Evolutionary conservation across 495 filamentous ascomycete genomes (phyloP).

Genomic region (Aspergillus coremiiformis): DNA sequence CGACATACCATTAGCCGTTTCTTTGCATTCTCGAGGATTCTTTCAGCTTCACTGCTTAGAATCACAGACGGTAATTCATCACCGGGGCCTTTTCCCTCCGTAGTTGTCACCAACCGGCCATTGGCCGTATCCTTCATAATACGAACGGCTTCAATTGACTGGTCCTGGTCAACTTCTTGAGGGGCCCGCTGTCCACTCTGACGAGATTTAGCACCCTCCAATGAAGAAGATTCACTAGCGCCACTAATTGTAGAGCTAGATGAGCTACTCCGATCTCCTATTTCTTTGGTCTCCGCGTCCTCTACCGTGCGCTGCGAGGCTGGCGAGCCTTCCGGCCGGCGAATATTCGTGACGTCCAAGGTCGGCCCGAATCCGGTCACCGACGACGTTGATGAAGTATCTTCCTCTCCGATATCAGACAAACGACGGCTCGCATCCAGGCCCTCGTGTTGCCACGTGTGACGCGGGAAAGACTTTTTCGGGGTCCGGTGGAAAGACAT

Average conservation of each 20-base stretch:
- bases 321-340: conserved; percentile 14
- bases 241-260: conserved; percentile 37
- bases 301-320: conserved; percentile 6
- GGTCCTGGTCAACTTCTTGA: conserved; percentile 5
- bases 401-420: conserved; percentile 66
- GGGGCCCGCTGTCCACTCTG: conserved; percentile 11
- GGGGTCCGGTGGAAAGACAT: conserved; percentile 9
- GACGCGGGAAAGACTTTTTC: conserved; percentile 37
- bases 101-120: conserved; percentile 18
- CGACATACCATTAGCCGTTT: conserved; percentile 69
- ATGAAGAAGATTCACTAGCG: conserved; percentile 24
- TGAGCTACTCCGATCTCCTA: conserved; percentile 26
- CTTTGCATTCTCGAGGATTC: conserved; percentile 88
- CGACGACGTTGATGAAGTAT: conserved; percentile 23
- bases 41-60: conserved; percentile 73
- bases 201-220: conserved; percentile 13
- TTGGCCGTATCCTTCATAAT: conserved; percentile 1
- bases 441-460: conserved; percentile 45
- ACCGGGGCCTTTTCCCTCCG: conserved; percentile 29
- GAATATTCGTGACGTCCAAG: conserved; percentile 3
- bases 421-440: conserved; percentile 53
- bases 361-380: conserved; percentile 15
- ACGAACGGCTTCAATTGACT: conserved; percentile 6
- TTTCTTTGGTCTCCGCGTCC: conserved; percentile 12
- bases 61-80: conserved; percentile 60